Evolutionary conservation across 306 rosid species (phyloP).

Genomic region (Cucumis hystrix): DNA sequence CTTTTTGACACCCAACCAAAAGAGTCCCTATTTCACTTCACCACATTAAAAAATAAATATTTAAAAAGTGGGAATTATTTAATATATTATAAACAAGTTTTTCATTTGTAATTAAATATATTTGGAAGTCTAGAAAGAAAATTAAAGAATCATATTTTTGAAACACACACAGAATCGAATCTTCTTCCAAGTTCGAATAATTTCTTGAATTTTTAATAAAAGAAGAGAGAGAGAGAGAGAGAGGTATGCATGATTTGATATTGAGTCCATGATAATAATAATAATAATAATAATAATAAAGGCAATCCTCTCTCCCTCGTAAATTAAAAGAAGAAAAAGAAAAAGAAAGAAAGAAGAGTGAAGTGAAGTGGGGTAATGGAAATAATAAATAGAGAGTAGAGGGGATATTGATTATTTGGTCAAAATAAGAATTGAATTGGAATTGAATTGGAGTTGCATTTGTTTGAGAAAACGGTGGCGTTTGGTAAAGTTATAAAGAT

Average conservation of each 20-base stretch:
- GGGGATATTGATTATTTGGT: conserved; percentile 4
- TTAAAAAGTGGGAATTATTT: background rate
- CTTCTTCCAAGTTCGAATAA: background rate
- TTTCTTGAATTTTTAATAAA: background rate
- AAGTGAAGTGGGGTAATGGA: background rate
- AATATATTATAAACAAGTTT: background rate
- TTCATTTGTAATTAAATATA: background rate
- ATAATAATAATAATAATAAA: background rate
- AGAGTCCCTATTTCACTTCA: background rate
- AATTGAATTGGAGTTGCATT: background rate
- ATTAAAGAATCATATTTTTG: background rate
- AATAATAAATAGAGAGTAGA: background rate
- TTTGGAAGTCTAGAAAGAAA: background rate
- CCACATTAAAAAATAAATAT: background rate
- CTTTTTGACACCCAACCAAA: background rate
- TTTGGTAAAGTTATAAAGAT: conserved; percentile 29
- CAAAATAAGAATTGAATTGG: background rate
- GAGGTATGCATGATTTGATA: too few relatives aligned
- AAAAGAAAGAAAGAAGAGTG: too few relatives aligned
- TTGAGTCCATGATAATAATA: background rate
- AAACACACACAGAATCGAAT: background rate
- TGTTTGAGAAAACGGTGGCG: conserved; percentile 23
- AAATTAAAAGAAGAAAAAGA: background rate
- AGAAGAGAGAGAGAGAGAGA: too few relatives aligned
- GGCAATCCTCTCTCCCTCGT: background rate